Conservation (phyloP, 1,284 basidiomycete species). For the Cutaneotrichosporon dermatis region DNA sequence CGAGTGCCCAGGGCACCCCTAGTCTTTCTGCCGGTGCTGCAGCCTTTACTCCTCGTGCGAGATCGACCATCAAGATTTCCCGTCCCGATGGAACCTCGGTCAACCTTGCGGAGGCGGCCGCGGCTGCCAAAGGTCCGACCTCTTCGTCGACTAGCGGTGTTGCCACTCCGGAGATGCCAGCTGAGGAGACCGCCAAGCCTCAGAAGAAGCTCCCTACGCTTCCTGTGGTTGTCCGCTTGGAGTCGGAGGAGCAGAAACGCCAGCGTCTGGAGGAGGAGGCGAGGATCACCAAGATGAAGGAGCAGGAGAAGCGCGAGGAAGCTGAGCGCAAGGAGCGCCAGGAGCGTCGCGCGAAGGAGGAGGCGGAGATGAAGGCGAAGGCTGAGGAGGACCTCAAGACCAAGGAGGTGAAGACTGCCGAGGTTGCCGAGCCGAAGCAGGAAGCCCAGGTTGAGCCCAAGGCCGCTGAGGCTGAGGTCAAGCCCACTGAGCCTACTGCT, state of each 20-base stretch:
- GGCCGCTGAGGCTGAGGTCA: conserved; percentile 27
- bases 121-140: conserved; percentile 26
- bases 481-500: conserved; percentile 45
- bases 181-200: conserved; percentile 23
- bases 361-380: conserved; percentile 30
- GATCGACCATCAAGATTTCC: conserved; percentile 42
- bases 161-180: conserved; percentile 24
- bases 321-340: conserved; percentile 42
- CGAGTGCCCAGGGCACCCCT: conserved; percentile 11
- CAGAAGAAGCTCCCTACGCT: conserved; percentile 32
- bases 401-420: conserved; percentile 52
- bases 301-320: conserved; percentile 43
- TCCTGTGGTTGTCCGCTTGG: conserved; percentile 50
- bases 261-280: conserved; percentile 46
- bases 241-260: conserved; percentile 53
- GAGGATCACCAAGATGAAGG: conserved; percentile 36
- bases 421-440: conserved; percentile 45
- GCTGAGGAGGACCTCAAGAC: conserved; percentile 51
- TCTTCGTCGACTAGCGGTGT: conserved; percentile 23
- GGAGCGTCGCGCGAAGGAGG: conserved; percentile 31
- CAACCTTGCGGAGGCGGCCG: conserved; percentile 39
- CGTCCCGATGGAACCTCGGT: conserved; percentile 45
- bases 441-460: conserved; percentile 15
- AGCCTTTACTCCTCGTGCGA: conserved; percentile 39
- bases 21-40: conserved; percentile 34